Evolutionary conservation across 2,329 filamentous ascomycete species (phyloP).

Genomic region (Cladorrhinum sp.): DNA sequence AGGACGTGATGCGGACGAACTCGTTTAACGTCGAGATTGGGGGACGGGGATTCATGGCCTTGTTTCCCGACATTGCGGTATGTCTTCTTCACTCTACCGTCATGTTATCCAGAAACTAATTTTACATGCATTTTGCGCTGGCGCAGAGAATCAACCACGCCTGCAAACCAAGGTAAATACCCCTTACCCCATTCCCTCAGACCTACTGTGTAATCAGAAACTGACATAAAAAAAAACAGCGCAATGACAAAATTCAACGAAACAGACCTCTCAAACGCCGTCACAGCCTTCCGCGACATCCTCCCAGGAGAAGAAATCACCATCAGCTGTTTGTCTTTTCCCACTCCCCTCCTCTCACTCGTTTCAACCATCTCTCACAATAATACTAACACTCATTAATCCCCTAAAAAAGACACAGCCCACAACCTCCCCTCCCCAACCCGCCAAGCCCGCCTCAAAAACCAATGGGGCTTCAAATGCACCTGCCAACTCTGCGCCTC

Average conservation of each 20-base stretch:
- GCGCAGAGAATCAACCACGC: conserved; percentile 38
- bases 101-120: too few species aligned
- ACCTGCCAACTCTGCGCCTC: conserved; percentile 28
- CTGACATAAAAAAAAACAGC: conserved; percentile 13
- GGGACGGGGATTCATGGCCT: conserved; percentile 27
- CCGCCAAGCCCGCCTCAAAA: conserved; percentile 21
- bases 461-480: conserved; percentile 31
- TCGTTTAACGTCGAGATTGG: conserved; percentile 31
- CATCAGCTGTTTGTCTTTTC: conserved; percentile 28
- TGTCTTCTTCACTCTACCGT: conserved; percentile 19
- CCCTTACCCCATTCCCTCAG: background rate
- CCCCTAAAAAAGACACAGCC: conserved; percentile 15
- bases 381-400: background rate
- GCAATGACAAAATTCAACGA: conserved; percentile 25
- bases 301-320: conserved; percentile 31
- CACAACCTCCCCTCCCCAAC: conserved; percentile 22
- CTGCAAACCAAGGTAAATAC: conserved; percentile 38
- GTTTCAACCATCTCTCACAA: background rate
- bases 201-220: background rate
- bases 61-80: conserved; percentile 36
- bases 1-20: conserved; percentile 37
- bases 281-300: conserved; percentile 29
- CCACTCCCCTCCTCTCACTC: background rate
- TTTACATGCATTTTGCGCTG: background rate
- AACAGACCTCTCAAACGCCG: conserved; percentile 24